Conservation (phyloP, 2,329 filamentous ascomycete genomes). For the Pseudogymnoascus sp. region DNA sequence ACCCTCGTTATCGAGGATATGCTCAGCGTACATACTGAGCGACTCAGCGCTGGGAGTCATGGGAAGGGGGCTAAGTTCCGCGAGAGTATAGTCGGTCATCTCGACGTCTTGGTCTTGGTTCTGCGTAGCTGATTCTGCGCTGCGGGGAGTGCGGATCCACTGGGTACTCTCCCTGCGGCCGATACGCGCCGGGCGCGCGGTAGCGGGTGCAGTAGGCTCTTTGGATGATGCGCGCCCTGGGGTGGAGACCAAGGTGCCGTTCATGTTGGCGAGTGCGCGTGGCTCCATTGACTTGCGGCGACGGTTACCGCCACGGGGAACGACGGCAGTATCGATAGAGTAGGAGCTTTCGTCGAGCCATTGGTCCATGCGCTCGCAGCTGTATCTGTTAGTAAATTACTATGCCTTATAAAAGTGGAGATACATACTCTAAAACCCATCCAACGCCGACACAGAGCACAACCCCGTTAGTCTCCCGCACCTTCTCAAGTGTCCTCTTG, state of each 20-base stretch:
- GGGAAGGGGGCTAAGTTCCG: slow-evolving; percentile 24
- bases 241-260: slow-evolving; percentile 48
- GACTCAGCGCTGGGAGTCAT: slow-evolving; percentile 25
- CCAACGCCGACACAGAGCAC: slow-evolving; percentile 81
- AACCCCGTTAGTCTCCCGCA: slow-evolving; percentile 60
- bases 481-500: slow-evolving; percentile 72
- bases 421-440: slow-evolving; percentile 78
- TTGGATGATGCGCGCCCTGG: slow-evolving; percentile 24
- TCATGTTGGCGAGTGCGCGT: slow-evolving; percentile 57
- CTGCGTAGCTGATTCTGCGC: slow-evolving; percentile 8
- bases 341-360: slow-evolving; percentile 70
- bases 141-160: slow-evolving; percentile 26
- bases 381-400: slow-evolving; percentile 32
- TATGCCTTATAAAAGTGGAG: not conserved
- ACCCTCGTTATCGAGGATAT: slow-evolving; percentile 17
- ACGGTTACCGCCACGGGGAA: slow-evolving; percentile 62
- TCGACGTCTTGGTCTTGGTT: slow-evolving; percentile 13
- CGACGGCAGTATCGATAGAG: slow-evolving; percentile 55
- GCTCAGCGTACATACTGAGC: slow-evolving; percentile 23
- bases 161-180: slow-evolving; percentile 25
- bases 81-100: slow-evolving; percentile 18
- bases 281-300: slow-evolving; percentile 79
- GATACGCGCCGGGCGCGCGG: slow-evolving; percentile 17
- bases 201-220: slow-evolving; percentile 24
- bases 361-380: slow-evolving; percentile 65